These are phyloP conservation scores for Trifolium dubium DNA, from an alignment of 306 rosid species.

Conservation along the genomic window DNA sequence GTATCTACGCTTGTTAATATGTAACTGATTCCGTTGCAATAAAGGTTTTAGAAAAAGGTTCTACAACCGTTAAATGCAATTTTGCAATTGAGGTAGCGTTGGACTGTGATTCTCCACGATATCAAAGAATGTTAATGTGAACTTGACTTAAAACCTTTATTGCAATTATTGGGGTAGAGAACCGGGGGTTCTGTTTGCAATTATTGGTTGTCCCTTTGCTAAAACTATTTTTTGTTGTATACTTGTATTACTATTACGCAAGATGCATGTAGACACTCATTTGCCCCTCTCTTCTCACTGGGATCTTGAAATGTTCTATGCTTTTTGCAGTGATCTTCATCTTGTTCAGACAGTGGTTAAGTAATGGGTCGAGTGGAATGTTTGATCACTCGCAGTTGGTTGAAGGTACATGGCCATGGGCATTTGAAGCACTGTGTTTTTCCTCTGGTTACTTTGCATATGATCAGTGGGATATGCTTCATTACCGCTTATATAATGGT, in stretches of 20 bases:
- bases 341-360: slow-evolving; percentile 61
- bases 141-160: neutral
- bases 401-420: slow-evolving; percentile 87
- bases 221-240: slow-evolving; percentile 9
- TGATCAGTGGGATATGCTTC: slow-evolving; percentile 97
- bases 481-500: slow-evolving; percentile 65
- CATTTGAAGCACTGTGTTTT: slow-evolving; percentile 80
- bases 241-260: too few relatives aligned
- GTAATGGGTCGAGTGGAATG: slow-evolving; percentile 62
- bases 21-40: neutral
- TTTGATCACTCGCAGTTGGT: slow-evolving; percentile 84
- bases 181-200: neutral
- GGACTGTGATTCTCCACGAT: neutral
- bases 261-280: neutral
- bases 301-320: slow-evolving; percentile 4
- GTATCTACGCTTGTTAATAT: neutral
- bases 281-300: slow-evolving; percentile 8
- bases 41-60: neutral
- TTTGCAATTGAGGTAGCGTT: neutral
- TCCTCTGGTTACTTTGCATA: slow-evolving; percentile 99
- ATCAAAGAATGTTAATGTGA: neutral
- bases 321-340: slow-evolving; percentile 68
- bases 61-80: neutral
- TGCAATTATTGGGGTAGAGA: neutral
- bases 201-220: neutral